Conservation (phyloP, 768 basidiomycete species). For the Chalciporus sphaerocephalus region DNA sequence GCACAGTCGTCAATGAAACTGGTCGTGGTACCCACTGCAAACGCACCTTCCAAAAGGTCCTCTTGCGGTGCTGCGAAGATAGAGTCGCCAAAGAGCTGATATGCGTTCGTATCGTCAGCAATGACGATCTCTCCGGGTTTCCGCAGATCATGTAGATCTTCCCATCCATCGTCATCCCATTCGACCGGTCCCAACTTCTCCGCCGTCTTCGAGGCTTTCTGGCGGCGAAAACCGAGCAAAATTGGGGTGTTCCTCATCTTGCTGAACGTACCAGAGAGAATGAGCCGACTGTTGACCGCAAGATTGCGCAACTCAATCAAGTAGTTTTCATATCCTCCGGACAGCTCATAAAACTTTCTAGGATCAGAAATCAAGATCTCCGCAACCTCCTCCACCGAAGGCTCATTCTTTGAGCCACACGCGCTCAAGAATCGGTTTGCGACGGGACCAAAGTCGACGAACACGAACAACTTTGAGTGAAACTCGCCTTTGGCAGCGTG, state of each 20-base stretch:
- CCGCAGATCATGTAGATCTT: constrained; percentile 67
- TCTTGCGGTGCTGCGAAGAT: constrained; percentile 84
- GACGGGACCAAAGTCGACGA: constrained; percentile 79
- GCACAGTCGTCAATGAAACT: neutral
- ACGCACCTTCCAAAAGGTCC: constrained; percentile 77
- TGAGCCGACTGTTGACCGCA: constrained; percentile 63
- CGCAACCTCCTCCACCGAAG: constrained; percentile 79
- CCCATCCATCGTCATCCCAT: constrained; percentile 70
- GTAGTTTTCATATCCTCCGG: constrained; percentile 67
- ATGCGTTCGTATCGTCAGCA: constrained; percentile 80
- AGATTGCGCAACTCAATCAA: constrained; percentile 79
- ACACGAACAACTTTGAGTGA: constrained; percentile 79
- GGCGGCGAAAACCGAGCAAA: constrained; percentile 69
- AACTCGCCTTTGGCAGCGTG: constrained; percentile 50
- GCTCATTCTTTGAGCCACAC: constrained; percentile 85
- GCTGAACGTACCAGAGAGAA: constrained; percentile 43
- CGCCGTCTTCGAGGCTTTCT: constrained; percentile 28
- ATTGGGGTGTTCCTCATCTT: constrained; percentile 71
- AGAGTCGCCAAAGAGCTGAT: constrained; percentile 72
- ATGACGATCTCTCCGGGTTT: constrained; percentile 69
- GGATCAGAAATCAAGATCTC: constrained; percentile 67
- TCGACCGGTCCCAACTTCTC: constrained; percentile 22
- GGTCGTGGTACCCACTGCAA: neutral
- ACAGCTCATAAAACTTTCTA: constrained; percentile 61
- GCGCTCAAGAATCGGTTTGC: constrained; percentile 84